Conservation (phyloP, 768 basidiomycete genomes). For the Boletus eberwhitei region DNA sequence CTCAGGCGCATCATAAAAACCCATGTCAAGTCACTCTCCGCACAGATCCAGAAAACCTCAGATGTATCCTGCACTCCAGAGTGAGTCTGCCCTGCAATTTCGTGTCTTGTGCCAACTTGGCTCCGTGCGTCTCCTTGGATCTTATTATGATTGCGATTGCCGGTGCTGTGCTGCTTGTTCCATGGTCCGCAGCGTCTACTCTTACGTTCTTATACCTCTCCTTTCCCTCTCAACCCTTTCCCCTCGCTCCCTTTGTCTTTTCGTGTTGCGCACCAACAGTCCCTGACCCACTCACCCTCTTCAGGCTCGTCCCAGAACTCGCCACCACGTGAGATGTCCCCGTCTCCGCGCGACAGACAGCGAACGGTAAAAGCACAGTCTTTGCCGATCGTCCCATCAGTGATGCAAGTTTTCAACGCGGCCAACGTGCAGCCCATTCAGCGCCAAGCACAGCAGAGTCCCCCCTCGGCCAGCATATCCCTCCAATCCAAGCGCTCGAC, state of each 20-base stretch:
- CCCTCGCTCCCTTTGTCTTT: background rate
- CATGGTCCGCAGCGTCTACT: background rate
- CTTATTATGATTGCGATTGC: background rate
- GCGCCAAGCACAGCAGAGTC: conserved; percentile 35
- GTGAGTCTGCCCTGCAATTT: conserved; percentile 32
- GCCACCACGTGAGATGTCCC: conserved; percentile 41
- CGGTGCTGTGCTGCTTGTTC: background rate
- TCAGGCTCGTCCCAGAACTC: conserved; percentile 29
- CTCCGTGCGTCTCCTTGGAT: background rate
- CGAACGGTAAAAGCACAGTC: conserved; percentile 58
- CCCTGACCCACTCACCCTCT: background rate
- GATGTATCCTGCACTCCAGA: conserved; percentile 45
- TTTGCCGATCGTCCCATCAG: conserved; percentile 57
- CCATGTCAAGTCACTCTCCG: conserved; percentile 59
- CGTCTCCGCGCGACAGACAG: conserved; percentile 45
- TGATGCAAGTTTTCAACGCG: conserved; percentile 48
- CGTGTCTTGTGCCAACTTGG: conserved; percentile 1
- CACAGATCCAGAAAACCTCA: conserved; percentile 56
- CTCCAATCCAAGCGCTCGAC: conserved; percentile 33
- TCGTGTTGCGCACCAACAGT: background rate
- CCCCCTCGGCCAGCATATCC: conserved; percentile 32
- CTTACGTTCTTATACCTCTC: background rate
- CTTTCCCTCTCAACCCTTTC: background rate
- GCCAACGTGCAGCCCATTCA: conserved; percentile 38
- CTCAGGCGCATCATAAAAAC: conserved; percentile 10